Evolutionary conservation across 1,284 basidiomycete species (phyloP), one percentile per base, ranked within the genome.

Genomic region (Leccinum subfulvum): DNA sequence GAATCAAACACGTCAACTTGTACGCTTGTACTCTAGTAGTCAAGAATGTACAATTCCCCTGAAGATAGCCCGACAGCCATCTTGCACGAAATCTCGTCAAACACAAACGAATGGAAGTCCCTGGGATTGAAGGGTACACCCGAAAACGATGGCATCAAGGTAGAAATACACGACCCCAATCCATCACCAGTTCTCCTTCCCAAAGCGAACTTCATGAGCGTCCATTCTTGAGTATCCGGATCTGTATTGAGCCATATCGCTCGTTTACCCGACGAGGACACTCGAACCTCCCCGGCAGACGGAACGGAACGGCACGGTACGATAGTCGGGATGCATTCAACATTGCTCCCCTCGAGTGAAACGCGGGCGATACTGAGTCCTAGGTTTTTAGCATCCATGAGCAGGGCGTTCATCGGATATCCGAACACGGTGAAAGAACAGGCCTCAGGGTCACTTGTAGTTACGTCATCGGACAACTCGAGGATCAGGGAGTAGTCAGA

Each of bases 61-160:
- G 69, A 65, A 0, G 63, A 53, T 23, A 75, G 51, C 53, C 66
- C 63, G 8, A 69, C 61, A 54, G 58, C 65, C 44, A 72, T 53
- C 30, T 52, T 65, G 57, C 72, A 75, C 30, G 69, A 75, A 23
- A 62, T 49, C 26, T 74, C 73, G 41, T 73, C 73, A 47, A 74
- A 71, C 41, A 62, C 62, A 56, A 73, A 71, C 3, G 54, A 61
- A 53, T 71, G 63, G 35, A 69, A 63, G 51, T 73, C 67, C 7
- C 47, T 59, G 55, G 66, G 69, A 56, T 63, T 65, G 5, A 73
- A 65, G 1, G 69, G 66, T 33, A 74, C 57, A 1, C 69, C 69
- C 35, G 72, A 73, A 61, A 68, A 67, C 6, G 64, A 60, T 9
- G 65, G 66, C 61, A 75, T 67, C 56, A 72, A 57, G 1, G 59